A percentile compares a stretch with the other conserved stretches of the same genome.
phyloP scores from a whole-genome alignment of 2,329 filamentous ascomycete genomes.

The Talaromyces pinophilus region DNA sequence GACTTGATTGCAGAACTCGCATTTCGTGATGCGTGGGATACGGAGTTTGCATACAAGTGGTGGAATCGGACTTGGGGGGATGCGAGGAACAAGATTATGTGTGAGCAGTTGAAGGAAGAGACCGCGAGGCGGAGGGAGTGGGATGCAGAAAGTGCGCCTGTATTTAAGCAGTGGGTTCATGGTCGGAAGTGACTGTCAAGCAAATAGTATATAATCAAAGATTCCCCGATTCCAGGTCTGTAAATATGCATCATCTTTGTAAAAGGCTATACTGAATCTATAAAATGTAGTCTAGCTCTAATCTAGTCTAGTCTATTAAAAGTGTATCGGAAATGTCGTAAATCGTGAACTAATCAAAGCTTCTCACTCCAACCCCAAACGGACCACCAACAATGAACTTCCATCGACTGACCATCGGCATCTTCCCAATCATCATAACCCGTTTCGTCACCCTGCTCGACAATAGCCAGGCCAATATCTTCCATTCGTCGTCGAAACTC shows the following conservation, averaged over 20 bases:
- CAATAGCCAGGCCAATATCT: slow-evolving; percentile 52
- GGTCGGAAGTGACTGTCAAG: background rate
- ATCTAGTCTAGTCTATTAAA: background rate
- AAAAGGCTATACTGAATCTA: background rate
- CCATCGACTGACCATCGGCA: slow-evolving; percentile 43
- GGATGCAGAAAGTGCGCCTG: background rate
- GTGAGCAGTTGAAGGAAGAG: slow-evolving; percentile 11
- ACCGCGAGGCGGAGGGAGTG: slow-evolving; percentile 14
- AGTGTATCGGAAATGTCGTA: slow-evolving; percentile 1
- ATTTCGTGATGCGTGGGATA: slow-evolving; percentile 18
- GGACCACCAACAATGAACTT: slow-evolving; percentile 52
- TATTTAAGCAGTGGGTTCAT: slow-evolving; percentile 7
- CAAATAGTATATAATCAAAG: background rate
- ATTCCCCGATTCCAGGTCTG: background rate
- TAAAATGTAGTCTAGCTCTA: background rate
- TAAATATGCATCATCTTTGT: background rate
- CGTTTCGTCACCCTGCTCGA: slow-evolving; percentile 53
- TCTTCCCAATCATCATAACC: slow-evolving; percentile 53
- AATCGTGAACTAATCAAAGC: slow-evolving; percentile 27
- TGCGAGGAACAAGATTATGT: background rate
- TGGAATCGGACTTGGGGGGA: background rate
- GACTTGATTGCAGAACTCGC: slow-evolving; percentile 6
- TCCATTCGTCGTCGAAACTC: slow-evolving; percentile 65
- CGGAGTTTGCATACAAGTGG: slow-evolving; percentile 12
- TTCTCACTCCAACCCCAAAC: slow-evolving; percentile 48